phyloP scores from a whole-genome alignment of 75 land plant genomes.

The Pinus tabuliformis region DNA sequence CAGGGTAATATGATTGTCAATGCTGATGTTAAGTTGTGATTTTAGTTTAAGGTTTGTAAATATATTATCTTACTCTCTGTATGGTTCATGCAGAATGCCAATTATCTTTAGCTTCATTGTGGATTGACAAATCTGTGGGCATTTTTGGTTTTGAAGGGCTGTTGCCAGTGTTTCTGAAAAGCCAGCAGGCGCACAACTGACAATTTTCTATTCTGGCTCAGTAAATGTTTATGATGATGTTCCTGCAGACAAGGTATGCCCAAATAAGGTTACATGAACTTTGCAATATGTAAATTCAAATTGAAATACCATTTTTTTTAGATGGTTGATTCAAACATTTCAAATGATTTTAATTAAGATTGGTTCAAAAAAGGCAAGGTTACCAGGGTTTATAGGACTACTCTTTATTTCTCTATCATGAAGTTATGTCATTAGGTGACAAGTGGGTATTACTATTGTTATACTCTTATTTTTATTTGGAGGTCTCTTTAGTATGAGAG shows the following conservation, averaged over 20 bases:
- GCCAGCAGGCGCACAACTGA: constrained; percentile 50
- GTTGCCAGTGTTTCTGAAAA: constrained; percentile 14
- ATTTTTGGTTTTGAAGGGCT: constrained; percentile 23
- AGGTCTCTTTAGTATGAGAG: background rate
- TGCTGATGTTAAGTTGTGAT: background rate
- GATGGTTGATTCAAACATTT: background rate
- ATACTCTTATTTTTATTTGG: background rate
- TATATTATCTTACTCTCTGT: background rate
- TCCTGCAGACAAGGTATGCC: constrained; percentile 64
- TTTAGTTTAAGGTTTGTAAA: background rate
- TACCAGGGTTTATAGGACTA: background rate
- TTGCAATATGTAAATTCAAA: background rate
- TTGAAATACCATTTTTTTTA: background rate
- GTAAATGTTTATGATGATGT: constrained; percentile 66
- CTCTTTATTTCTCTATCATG: background rate
- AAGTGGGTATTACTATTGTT: background rate
- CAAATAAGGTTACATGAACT: background rate
- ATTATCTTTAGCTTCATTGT: background rate
- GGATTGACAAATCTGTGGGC: constrained; percentile 13
- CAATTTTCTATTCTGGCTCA: constrained; percentile 67
- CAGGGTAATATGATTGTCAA: background rate
- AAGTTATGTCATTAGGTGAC: background rate
- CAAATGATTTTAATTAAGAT: background rate
- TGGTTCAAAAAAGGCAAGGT: background rate
- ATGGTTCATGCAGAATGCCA: background rate